These are phyloP conservation scores for Aspergillus neotritici DNA, from an alignment of 2,329 filamentous ascomycete genomes.

Conservation along the genomic window DNA sequence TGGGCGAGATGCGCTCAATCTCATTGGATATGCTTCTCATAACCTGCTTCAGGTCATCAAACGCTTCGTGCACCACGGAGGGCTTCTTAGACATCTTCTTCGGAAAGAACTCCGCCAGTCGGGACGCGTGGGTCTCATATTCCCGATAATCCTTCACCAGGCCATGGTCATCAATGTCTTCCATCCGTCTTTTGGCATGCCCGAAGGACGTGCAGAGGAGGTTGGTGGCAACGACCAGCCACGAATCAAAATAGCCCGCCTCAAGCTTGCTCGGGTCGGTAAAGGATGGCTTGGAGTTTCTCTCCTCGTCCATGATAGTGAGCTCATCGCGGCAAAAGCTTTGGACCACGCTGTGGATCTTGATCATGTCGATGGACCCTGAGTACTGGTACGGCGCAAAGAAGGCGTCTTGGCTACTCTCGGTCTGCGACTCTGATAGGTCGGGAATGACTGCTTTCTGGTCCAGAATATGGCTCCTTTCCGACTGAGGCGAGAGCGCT, in stretches of 20 bases:
- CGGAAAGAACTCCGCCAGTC: conserved; percentile 36
- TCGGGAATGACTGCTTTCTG: conserved; percentile 21
- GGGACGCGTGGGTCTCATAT: conserved; percentile 42
- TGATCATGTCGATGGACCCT: conserved; percentile 40
- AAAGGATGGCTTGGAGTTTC: conserved; percentile 8
- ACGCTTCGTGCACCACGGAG: conserved; percentile 30
- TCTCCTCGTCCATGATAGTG: conserved; percentile 32
- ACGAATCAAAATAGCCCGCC: conserved; percentile 36
- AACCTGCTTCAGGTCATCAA: conserved; percentile 29
- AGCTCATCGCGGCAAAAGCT: conserved; percentile 45
- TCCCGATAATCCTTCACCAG: conserved; percentile 45
- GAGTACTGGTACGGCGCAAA: conserved; percentile 27
- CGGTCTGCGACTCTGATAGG: conserved; percentile 30
- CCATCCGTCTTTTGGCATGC: conserved; percentile 38
- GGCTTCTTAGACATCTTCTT: conserved; percentile 25
- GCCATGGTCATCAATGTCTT: conserved; percentile 31
- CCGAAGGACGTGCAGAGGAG: conserved; percentile 41
- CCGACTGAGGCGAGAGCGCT: conserved; percentile 14
- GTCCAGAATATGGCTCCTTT: conserved; percentile 20
- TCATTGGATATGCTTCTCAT: conserved; percentile 36
- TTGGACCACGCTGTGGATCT: conserved; percentile 46
- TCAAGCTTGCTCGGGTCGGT: conserved; percentile 12
- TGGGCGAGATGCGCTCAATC: conserved; percentile 40
- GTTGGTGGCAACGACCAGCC: conserved; percentile 39
- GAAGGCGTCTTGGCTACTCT: conserved; percentile 31